Base-by-base conservation (phyloP, 345 rosid genomes). In the Heritiera fomes region DNA sequence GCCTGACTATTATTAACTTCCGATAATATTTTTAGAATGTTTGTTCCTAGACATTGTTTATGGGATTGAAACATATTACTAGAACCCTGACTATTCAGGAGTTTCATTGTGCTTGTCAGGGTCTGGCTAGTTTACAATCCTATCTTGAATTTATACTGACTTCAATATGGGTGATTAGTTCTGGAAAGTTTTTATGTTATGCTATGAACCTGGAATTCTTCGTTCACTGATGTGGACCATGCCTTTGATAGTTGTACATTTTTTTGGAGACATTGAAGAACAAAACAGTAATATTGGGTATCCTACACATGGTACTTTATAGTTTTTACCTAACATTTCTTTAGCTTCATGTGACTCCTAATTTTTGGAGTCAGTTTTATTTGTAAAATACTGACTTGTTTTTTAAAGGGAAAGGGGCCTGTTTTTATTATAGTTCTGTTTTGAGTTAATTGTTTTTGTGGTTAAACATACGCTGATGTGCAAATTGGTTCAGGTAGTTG, bases 401-500 rank as follows among this genome's bases (percentile, higher is more conserved):
- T 11, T n/a, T 75, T 58, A 32, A 59, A 14, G 68, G 55, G 52
- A 73, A 32, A 38, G 56, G 43, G 11, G n/a, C 2, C 20, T 70
- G 46, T 77, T 49, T 49, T 75, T 45, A 34, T 58, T 10, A 55
- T 71, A 41, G 62, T 72, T 73, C 8, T 8, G 32, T 69, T 79
- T 69, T 50, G 71, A 60, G 47, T 71, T 4, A 34, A 55, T 73
- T 79, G 23, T 67, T 53, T 66, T 10, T 56, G 61, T 18, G 2
- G 70, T 73, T 49, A 77, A 75, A n/a, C 41, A 77, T 50, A n/a
- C 75, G 56, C 78, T 85, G 81, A 87, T 75, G 61, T 71, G 23
- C 73, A 61, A 49, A 41, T 61, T 64, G 50, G 89, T 83, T 73
- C 86, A 94, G 99, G 97, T 96, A 80, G 97, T 94, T 77, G 99